These are phyloP conservation scores for Cladorrhinum sp. DNA, from an alignment of 2,329 filamentous ascomycete genomes.

Conservation along the genomic window DNA sequence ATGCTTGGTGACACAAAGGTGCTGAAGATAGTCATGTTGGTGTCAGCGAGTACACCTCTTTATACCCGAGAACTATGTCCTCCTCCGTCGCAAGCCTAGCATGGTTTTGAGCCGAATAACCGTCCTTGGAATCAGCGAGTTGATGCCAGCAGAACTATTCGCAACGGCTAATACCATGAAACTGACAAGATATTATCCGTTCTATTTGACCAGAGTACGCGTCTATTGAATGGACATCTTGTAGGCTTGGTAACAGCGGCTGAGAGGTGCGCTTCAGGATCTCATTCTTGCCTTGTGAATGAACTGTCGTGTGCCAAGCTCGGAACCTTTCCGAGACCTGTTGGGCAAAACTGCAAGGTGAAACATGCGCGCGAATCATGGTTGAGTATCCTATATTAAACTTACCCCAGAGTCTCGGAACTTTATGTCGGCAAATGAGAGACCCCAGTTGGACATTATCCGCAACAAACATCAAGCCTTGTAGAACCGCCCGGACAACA, in stretches of 20 bases:
- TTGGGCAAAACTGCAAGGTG: background rate
- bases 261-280: constrained; percentile 4
- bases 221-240: background rate
- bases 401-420: background rate
- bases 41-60: background rate
- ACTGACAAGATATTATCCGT: background rate
- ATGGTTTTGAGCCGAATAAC: background rate
- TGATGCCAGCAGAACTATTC: background rate
- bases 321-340: background rate
- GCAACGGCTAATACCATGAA: background rate
- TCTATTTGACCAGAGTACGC: background rate
- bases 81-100: background rate
- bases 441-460: background rate
- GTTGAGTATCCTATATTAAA: background rate
- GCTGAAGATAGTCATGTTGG: background rate
- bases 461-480: no score
- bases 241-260: background rate
- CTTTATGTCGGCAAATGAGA: background rate
- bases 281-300: background rate
- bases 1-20: background rate
- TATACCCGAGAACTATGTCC: no score
- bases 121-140: background rate
- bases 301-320: background rate
- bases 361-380: constrained; percentile 5
- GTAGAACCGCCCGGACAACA: no score